Base-by-base conservation (phyloP, 2,329 filamentous ascomycete genomes). In the Aaosphaeria pasadenensis region DNA sequence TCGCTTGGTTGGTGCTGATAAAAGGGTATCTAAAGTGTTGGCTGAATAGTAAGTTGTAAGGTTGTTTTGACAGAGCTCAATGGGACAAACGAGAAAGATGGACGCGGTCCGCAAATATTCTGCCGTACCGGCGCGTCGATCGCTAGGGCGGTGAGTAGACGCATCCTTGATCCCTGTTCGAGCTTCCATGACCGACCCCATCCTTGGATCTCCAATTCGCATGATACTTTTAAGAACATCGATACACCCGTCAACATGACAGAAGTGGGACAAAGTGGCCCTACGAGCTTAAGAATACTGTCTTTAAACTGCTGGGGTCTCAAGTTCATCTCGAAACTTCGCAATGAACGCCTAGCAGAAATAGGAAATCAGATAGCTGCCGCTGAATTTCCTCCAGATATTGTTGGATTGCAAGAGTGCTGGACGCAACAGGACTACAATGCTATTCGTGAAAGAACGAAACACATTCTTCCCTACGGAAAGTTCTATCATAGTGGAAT, bases 261-360 rank as follows among this genome's bases (percentile, higher is more conserved):
- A 43, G 56, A 57, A 7, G 49, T 57, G 9, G 3, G 49, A 47
- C 5, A 58, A 68, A 63, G n/a, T 36, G 33, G 33, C 33, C 56
- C 82, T 5, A 69, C 80, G 13, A 74, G 74, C 31, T 79, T 97
- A 66, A 86, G 88, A 63, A 79, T 97, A 58, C 75, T 96, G 56
- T 94, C 89, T 4, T 83, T 96, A 69, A 99, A 99, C 73, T 96
- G 91, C 82, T 97, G 94, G 92, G 94, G 94, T 44, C 84, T 97
- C 52, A 92, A 95, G 64, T 90, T 84, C 74, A 79, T 97, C 63
- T 86, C 91, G 44, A 85, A 86, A 56, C 82, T 88, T 57, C 89
- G 91, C 57, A 76, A 81, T 55, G 86, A 88, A 60, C 89, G 94
- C 39, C 81, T 97, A 44, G 72, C 79, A 30, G 89, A 95, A 69